Evolutionary conservation across 495 filamentous ascomycete species (phyloP), one percentile per base, ranked within the genome.

Genomic region (Tetracladium marchalianum): DNA sequence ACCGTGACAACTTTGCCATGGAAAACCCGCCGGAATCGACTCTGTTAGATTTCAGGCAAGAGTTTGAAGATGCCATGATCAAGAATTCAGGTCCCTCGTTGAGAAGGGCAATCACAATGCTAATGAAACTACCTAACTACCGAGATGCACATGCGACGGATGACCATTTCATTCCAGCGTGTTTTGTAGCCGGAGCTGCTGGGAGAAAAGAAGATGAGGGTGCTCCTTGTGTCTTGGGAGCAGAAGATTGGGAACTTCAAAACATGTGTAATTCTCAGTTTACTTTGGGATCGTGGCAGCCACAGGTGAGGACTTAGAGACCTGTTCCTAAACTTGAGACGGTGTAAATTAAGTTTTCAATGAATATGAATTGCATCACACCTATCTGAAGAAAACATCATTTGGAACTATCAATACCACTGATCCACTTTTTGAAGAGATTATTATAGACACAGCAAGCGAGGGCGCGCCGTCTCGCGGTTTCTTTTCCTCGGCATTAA

Each of bases 211-310:
- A 74, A 33, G 76, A 78, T 55, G 52, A 58, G 35, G 69, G 65
- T 5, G 55, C 52, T 1, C 46, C 57, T 17, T 66, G 64, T 0
- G 55, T 60, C 10, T 36, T 80, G 51, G 68, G 59, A 10, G 78
- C 77, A 0, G 76, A 82, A 62, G 70, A 67, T 46, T 81, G 77
- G 77, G 78, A 82, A 61, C 58, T 81, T 60, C 71, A 66, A 17
- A 79, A 81, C 54, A 80, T 80, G 77, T 80, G 75, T 55, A 81
- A 80, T 58, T 69, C 66, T 47, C 75, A 80, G 58, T 78, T 73
- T 59, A 77, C 70, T 0, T 37, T 68, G 17, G 69, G 69, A 1
- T n/a, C 18, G 16, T 58, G 52, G 52, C 31, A 18, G 49, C 31
- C 11, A 27, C 16, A 17, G 33, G 22, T 7, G 22, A 27, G 22